Base-by-base conservation (phyloP, 106 monocot species). In the Dendrobium catenatum region DNA sequence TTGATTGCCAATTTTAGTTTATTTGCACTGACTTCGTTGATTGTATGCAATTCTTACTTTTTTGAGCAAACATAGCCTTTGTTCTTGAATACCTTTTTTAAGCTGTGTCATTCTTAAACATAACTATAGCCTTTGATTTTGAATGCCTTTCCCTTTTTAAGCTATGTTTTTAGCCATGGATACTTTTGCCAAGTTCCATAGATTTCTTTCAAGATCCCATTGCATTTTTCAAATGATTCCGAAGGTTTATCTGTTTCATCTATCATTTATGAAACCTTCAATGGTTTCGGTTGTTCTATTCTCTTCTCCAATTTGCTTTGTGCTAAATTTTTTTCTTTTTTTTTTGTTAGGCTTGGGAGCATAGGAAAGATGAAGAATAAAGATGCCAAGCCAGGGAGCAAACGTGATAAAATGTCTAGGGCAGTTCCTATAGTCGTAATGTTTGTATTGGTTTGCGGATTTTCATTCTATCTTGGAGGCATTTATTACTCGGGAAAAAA, bases 381-480 rank as follows among this genome's bases (percentile, higher is more conserved):
- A 85, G 89, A 94, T 68, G 47, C 33, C 49, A 94, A 89, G 54
- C 78, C 83, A 27, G 81, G 79, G 76, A 44, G 42, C 16, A 42
- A 85, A 76, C 75, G 82, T 17, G 81, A 87, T 49, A 93, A 56
- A 86, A 76, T 72, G 77, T 86, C 85, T 56, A 87, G 83, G 81
- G 74, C 70, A 55, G 85, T 91, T 16, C 86, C 91, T 42, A 79
- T 94, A 77, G 81, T 73, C 27, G 78, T 91, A 72, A 83, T 91
- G 86, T 85, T 89, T 66, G n/a, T 88, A 19, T 87, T 89, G 15
- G 82, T 91, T 48, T 94, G 94, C 79, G 94, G 87, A 84, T 86
- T 89, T 73, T 94, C 94, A 42, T 94, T 94, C 82, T 94, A 91
- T 78, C 89, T 94, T 78, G 94, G 94, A 17, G 89, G 89, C 41